Percentiles rank a stretch among this genome's conserved stretches.
Conservation (phyloP, 2,329 filamentous ascomycete species). For the Arthroderma uncinatum region DNA sequence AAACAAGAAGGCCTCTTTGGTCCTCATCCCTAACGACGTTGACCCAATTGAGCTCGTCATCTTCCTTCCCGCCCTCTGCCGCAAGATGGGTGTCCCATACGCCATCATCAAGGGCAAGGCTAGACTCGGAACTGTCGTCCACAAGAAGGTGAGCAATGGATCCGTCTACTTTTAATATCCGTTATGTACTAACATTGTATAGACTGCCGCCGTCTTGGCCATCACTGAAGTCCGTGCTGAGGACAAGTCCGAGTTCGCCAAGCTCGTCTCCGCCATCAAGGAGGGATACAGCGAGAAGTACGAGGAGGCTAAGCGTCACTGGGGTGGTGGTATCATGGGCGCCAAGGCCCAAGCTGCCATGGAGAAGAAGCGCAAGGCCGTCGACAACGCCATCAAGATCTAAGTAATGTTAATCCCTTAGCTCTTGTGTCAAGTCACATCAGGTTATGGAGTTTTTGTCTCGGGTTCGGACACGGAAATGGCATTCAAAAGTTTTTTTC, state of each 20-base stretch:
- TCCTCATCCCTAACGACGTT: conserved; percentile 98
- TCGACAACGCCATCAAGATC: conserved; percentile 95
- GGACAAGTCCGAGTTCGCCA: conserved; percentile 97
- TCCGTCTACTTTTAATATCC: not conserved
- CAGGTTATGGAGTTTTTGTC: not conserved
- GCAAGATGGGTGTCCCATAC: conserved; percentile 99
- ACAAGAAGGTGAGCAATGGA: conserved; percentile 78
- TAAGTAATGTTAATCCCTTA: conserved; percentile 42
- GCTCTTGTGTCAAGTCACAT: not conserved
- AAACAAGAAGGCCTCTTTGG: conserved; percentile 99
- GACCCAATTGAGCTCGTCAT: conserved; percentile 99
- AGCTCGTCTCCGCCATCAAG: conserved; percentile 93
- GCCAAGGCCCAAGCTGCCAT: conserved; percentile 71
- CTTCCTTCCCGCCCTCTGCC: conserved; percentile 97
- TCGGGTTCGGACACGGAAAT: not conserved
- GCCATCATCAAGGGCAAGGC: conserved; percentile 99
- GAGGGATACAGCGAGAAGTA: conserved; percentile 95
- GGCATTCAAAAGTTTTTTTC: conserved; percentile 2
- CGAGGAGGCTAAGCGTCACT: conserved; percentile 81
- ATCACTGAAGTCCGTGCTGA: conserved; percentile 93
- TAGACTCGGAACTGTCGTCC: conserved; percentile 93
- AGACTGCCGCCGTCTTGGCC: conserved; percentile 93
- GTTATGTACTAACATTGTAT: not conserved
- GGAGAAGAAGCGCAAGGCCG: conserved; percentile 87
- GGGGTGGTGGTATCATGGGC: conserved; percentile 99